Percentiles rank a stretch among this genome's conserved stretches.
These are phyloP conservation scores for Nothophytophthora sp. DNA, from an alignment of 352 stramenopile species.

Conservation along the genomic window DNA sequence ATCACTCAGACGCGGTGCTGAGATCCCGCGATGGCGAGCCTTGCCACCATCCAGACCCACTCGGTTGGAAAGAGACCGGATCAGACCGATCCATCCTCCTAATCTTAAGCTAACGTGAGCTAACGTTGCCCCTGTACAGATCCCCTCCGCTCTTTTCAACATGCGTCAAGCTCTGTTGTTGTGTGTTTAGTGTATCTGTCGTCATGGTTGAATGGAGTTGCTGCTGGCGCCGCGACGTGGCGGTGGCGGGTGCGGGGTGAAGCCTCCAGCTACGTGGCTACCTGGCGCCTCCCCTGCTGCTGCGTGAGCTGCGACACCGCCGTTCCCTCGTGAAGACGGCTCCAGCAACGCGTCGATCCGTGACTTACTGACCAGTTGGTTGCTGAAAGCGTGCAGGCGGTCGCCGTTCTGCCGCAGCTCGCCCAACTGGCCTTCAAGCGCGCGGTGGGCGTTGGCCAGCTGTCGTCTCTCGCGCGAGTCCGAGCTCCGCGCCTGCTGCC, in stretches of 20 bases:
- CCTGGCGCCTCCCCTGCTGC: background rate
- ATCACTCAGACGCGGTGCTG: no score
- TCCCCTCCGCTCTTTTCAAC: no score
- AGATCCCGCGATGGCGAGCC: no score
- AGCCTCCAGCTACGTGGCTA: slow-evolving; percentile 1
- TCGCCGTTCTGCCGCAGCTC: slow-evolving; percentile 35
- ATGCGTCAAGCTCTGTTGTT: background rate
- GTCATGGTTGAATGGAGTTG: no score
- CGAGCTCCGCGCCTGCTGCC: slow-evolving; percentile 29
- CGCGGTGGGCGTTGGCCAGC: slow-evolving; percentile 30
- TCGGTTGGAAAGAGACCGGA: no score
- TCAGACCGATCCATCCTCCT: no score
- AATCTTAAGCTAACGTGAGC: slow-evolving; percentile 32
- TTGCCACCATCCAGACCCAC: no score
- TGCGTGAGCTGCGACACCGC: background rate
- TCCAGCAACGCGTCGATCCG: slow-evolving; percentile 39
- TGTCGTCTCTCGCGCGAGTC: slow-evolving; percentile 36
- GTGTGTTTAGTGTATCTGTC: background rate
- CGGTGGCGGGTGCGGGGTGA: slow-evolving; percentile 17
- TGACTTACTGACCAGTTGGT: slow-evolving; percentile 59
- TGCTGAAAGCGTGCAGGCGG: slow-evolving; percentile 65
- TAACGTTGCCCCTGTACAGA: slow-evolving; percentile 17
- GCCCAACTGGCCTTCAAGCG: slow-evolving; percentile 42
- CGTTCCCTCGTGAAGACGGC: background rate
- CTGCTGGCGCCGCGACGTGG: slow-evolving; percentile 6